These are phyloP conservation scores for Aspergillus thermomutatus DNA, from an alignment of 2,329 filamentous ascomycete species.

Conservation along the genomic window DNA sequence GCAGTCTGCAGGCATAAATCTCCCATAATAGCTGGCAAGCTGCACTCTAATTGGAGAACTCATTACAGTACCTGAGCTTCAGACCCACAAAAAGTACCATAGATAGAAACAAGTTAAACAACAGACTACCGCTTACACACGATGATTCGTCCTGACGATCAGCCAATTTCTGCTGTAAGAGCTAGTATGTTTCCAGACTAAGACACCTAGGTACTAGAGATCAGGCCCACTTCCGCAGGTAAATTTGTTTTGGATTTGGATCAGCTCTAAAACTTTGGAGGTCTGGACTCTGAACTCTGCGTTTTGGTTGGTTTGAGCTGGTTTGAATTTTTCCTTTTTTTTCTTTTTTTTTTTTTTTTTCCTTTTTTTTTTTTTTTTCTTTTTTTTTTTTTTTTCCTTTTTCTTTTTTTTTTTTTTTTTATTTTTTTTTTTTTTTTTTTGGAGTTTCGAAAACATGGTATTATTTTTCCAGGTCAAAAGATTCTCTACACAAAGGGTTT, in stretches of 20 bases:
- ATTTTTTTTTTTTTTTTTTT: too few relatives aligned
- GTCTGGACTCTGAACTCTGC: constrained; percentile 3
- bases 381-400: too few relatives aligned
- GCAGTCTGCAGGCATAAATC: background rate
- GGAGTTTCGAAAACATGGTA: background rate
- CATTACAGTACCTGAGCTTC: background rate
- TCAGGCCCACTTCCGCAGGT: constrained; percentile 1
- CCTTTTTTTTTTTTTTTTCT: background rate
- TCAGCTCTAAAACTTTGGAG: background rate
- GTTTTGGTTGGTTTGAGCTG: background rate
- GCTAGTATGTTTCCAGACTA: background rate
- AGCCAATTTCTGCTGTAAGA: background rate
- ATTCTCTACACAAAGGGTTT: too few relatives aligned
- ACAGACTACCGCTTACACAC: too few relatives aligned
- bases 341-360: background rate
- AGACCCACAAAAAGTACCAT: constrained; percentile 9
- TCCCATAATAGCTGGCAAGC: too few relatives aligned
- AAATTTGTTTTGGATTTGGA: constrained; percentile 5
- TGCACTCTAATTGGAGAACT: background rate
- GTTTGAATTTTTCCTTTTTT: background rate
- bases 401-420: too few relatives aligned
- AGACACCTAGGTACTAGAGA: background rate
- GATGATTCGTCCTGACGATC: background rate
- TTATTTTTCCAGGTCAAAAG: too few relatives aligned
- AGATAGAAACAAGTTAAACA: constrained; percentile 18